Evolutionary conservation across 306 rosid species (phyloP).

Genomic region (Castanea sativa): DNA sequence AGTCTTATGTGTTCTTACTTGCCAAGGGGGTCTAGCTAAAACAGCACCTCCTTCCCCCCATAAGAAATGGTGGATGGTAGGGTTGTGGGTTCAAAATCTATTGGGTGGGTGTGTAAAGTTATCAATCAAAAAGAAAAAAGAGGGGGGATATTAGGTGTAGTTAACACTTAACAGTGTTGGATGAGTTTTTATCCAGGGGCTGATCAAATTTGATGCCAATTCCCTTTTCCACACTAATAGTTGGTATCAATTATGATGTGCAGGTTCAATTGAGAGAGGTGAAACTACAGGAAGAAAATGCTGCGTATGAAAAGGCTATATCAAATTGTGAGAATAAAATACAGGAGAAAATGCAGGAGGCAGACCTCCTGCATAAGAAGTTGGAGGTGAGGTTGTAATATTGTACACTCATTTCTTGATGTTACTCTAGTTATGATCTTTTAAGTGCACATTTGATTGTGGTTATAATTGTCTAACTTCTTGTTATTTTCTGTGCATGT

Average conservation of each 20-base stretch:
- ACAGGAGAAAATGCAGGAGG: constrained; percentile 66
- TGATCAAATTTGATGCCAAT: neutral
- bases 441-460: neutral
- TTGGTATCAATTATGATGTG: neutral
- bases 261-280: constrained; percentile 87
- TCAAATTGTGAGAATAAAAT: constrained; percentile 62
- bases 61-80: no score
- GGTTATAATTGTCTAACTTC: neutral
- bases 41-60: no score
- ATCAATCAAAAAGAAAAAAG: neutral
- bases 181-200: neutral
- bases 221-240: neutral
- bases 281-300: constrained; percentile 77
- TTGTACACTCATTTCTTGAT: neutral
- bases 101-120: no score
- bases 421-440: neutral
- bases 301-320: constrained; percentile 59
- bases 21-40: no score
- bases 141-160: neutral
- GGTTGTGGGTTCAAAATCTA: no score
- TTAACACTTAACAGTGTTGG: neutral
- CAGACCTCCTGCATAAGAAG: constrained; percentile 44
- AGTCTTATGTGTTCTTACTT: no score
- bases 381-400: constrained; percentile 49
- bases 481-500: neutral